These are phyloP conservation scores for Hypoxylon intermedium DNA, from an alignment of 495 filamentous ascomycete genomes.

Conservation along the genomic window DNA sequence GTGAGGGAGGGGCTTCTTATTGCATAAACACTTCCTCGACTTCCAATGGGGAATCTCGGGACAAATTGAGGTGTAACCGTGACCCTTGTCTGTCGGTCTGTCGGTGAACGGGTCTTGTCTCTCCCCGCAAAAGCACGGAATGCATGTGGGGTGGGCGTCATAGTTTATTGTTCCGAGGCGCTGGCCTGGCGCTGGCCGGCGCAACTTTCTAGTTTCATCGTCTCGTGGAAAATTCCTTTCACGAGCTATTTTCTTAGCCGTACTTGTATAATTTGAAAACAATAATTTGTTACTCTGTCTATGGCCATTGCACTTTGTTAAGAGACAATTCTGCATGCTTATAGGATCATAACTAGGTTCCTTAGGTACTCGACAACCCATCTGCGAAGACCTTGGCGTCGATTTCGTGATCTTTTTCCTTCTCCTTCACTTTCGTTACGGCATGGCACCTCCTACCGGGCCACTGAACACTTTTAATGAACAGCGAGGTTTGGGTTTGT, in stretches of 20 bases:
- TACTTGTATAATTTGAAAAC: background rate
- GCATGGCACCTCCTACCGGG: too few species aligned
- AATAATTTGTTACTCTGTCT: too few species aligned
- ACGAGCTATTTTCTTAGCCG: conserved; percentile 3
- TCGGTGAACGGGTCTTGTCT: conserved; percentile 2
- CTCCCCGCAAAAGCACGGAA: conserved; percentile 20
- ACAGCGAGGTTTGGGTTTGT: too few species aligned
- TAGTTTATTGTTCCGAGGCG: conserved; percentile 26
- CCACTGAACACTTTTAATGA: too few species aligned
- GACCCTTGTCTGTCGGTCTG: conserved; percentile 20
- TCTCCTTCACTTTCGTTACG: too few species aligned
- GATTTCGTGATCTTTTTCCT: too few species aligned
- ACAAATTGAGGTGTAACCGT: background rate
- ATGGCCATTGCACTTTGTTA: too few species aligned
- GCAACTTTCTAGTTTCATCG: conserved; percentile 22
- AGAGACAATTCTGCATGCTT: too few species aligned
- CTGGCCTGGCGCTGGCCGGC: too few species aligned
- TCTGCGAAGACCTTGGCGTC: too few species aligned
- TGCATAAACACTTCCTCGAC: too few species aligned
- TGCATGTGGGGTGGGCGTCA: conserved; percentile 30
- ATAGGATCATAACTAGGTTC: background rate
- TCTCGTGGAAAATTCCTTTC: conserved; percentile 27
- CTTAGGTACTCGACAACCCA: background rate
- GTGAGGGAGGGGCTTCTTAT: too few species aligned
- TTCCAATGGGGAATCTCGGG: background rate